Conservation (phyloP, 2,329 filamentous ascomycete genomes). For the Sphaerulina vaccinii region DNA sequence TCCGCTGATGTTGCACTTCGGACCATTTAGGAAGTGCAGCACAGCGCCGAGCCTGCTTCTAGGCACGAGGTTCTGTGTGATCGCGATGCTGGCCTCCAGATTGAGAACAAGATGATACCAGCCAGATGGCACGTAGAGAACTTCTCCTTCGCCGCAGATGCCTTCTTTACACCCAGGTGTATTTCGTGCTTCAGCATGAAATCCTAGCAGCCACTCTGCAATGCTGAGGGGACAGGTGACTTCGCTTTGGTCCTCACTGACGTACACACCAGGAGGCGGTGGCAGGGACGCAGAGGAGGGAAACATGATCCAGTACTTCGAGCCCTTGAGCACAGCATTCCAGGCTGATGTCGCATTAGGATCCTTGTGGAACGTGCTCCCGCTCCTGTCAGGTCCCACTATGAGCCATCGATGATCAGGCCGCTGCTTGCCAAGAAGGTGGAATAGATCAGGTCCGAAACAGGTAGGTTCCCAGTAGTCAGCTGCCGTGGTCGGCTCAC, state of each 20-base stretch:
- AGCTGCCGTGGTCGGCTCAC: conserved; percentile 44
- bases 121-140: conserved; percentile 86
- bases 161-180: conserved; percentile 80
- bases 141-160: conserved; percentile 78
- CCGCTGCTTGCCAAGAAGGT: conserved; percentile 71
- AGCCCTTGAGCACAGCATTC: conserved; percentile 87
- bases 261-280: conserved; percentile 82
- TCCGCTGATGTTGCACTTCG: conserved; percentile 81
- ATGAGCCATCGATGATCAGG: conserved; percentile 93
- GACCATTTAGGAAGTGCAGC: conserved; percentile 76
- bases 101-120: conserved; percentile 99
- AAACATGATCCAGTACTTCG: conserved; percentile 99
- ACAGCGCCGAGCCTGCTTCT: conserved; percentile 69
- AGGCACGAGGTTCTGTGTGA: conserved; percentile 96
- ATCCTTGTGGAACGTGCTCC: conserved; percentile 87
- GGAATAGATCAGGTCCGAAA: conserved; percentile 84
- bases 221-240: conserved; percentile 93
- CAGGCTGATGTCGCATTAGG: conserved; percentile 74
- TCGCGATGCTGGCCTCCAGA: conserved; percentile 75
- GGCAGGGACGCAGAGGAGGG: conserved; percentile 63
- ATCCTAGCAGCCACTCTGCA: conserved; percentile 91
- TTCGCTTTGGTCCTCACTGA: conserved; percentile 85
- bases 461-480: conserved; percentile 78
- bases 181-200: conserved; percentile 77
- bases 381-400: conserved; percentile 79